These are phyloP conservation scores for Solanum sejunctum DNA, from an alignment of 257 asterid genomes.

Conservation along the genomic window DNA sequence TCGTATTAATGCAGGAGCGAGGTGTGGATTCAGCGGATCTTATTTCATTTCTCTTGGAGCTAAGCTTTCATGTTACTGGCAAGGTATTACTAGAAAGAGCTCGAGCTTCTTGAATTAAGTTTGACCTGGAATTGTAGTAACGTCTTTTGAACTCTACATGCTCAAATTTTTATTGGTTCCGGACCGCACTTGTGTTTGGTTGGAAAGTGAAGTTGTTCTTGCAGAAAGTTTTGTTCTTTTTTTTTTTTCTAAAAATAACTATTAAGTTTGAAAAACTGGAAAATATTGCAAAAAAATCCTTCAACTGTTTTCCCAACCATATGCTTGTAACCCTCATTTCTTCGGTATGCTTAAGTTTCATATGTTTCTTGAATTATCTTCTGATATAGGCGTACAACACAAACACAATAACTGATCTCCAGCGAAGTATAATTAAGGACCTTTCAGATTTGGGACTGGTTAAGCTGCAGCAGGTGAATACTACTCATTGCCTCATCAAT, in stretches of 20 bases:
- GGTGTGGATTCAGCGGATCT: slow-evolving; percentile 95
- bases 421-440: slow-evolving; percentile 62
- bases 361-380: slow-evolving; percentile 2
- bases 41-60: slow-evolving; percentile 85
- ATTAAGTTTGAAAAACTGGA: neutral
- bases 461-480: slow-evolving; percentile 82
- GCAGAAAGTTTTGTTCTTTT: neutral
- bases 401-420: slow-evolving; percentile 63
- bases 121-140: neutral
- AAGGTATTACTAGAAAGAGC: slow-evolving; percentile 35
- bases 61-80: slow-evolving; percentile 93
- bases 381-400: slow-evolving; percentile 68
- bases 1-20: slow-evolving; percentile 47
- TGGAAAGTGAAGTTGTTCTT: neutral
- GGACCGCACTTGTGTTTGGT: neutral
- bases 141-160: neutral
- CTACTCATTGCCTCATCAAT: neutral
- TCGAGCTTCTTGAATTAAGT: neutral
- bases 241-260: neutral
- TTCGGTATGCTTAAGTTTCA: neutral
- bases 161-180: neutral
- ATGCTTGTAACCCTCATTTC: neutral
- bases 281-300: neutral
- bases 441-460: slow-evolving; percentile 92
- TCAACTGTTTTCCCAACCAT: neutral